Conservation (phyloP, 108 stramenopile species). For the Mayamaea pseudoterrestris region DNA sequence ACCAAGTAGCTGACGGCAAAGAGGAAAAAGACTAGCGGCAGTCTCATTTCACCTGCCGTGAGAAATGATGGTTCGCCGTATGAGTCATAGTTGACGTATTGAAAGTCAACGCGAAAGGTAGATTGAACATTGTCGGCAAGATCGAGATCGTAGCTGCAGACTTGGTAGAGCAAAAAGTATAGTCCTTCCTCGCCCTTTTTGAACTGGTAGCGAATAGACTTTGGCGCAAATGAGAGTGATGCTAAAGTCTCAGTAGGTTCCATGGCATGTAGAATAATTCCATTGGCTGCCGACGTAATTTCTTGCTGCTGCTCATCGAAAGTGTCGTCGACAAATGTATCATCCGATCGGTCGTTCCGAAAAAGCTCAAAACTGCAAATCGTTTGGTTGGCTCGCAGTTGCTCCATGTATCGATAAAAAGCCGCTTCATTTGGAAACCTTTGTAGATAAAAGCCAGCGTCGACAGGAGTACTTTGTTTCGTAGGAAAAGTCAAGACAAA, state of each 20-base stretch:
- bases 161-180: slow-evolving; percentile 86
- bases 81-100: slow-evolving; percentile 73
- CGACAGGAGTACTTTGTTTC: slow-evolving; percentile 7
- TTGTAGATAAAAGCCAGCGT: slow-evolving; percentile 57
- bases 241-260: not conserved
- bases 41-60: slow-evolving; percentile 81
- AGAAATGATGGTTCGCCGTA: slow-evolving; percentile 67
- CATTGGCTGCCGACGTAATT: slow-evolving; percentile 20
- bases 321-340: slow-evolving; percentile 22
- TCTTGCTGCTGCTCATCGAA: slow-evolving; percentile 22
- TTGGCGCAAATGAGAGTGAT: slow-evolving; percentile 38
- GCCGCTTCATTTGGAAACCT: slow-evolving; percentile 55
- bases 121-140: slow-evolving; percentile 13
- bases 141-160: slow-evolving; percentile 55
- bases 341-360: slow-evolving; percentile 13
- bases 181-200: slow-evolving; percentile 56
- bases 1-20: slow-evolving; percentile 65
- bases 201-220: slow-evolving; percentile 29
- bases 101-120: slow-evolving; percentile 78
- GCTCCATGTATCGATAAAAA: slow-evolving; percentile 44
- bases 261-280: slow-evolving; percentile 32
- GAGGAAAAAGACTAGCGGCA: slow-evolving; percentile 76
- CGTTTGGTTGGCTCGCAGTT: slow-evolving; percentile 26
- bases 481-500: slow-evolving; percentile 22
- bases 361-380: slow-evolving; percentile 45